Conservation (phyloP, 208 protist species). For the Crithidia bombi region DNA sequence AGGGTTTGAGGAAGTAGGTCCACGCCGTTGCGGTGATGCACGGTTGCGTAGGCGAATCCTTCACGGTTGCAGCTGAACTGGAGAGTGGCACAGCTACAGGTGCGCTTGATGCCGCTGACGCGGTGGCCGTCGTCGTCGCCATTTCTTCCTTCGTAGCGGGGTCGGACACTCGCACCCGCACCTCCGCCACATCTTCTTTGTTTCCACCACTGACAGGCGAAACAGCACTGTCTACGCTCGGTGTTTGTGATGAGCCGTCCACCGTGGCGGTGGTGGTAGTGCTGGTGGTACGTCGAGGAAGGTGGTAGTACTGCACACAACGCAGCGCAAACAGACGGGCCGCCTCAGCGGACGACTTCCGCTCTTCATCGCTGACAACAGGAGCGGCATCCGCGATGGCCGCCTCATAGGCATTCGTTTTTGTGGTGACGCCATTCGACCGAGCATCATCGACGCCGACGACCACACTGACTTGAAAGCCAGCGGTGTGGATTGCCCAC, state of each 20-base stretch:
- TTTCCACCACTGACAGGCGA: not conserved
- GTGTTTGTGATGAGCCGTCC: not conserved
- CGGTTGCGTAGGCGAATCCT: not conserved
- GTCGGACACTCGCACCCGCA: conserved; percentile 7
- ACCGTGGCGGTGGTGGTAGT: not conserved
- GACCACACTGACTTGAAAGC: conserved; percentile 26
- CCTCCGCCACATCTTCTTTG: not conserved
- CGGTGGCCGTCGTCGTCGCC: not conserved
- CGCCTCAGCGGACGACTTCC: conserved; percentile 20
- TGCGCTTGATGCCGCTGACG: not conserved
- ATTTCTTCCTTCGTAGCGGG: not conserved
- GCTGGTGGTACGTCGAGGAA: not conserved
- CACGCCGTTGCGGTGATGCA: conserved; percentile 29
- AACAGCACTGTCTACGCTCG: not conserved
- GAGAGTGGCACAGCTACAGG: not conserved
- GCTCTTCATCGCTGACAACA: not conserved
- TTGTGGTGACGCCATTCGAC: not conserved
- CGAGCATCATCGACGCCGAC: conserved; percentile 31
- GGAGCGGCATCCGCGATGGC: not conserved
- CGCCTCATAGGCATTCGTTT: not conserved
- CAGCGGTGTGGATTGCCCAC: conserved; percentile 28
- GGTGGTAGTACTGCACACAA: conserved; percentile 22
- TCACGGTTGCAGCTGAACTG: not conserved
- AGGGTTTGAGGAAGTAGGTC: conserved; percentile 24
- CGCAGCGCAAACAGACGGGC: conserved; percentile 23